These are phyloP conservation scores for Saprolegnia parasitica DNA, from an alignment of 352 stramenopile species.

Conservation along the genomic window DNA sequence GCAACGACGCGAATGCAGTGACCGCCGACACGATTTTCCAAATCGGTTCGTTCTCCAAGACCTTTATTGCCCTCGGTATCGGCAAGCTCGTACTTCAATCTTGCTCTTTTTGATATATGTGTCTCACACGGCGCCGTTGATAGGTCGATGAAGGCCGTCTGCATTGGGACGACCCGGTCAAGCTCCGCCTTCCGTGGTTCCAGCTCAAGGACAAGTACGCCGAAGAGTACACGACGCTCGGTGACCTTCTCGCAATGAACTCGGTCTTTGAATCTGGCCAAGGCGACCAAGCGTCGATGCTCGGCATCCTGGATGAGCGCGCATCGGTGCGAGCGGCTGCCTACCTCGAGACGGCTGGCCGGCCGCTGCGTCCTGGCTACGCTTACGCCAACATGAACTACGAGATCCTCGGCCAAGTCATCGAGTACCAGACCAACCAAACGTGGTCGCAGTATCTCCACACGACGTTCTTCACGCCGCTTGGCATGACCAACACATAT, in stretches of 20 bases:
- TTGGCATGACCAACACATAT: slow-evolving; percentile 60
- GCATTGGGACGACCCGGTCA: slow-evolving; percentile 51
- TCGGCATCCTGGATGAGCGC: slow-evolving; percentile 34
- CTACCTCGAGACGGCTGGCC: slow-evolving; percentile 36
- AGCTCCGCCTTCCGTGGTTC: slow-evolving; percentile 48
- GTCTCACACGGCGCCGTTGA: too few relatives aligned
- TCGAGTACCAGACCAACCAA: slow-evolving; percentile 42
- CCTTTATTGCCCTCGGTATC: slow-evolving; percentile 44
- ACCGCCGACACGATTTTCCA: slow-evolving; percentile 51
- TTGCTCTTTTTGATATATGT: too few relatives aligned
- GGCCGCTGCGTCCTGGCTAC: slow-evolving; percentile 45
- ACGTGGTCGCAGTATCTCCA: slow-evolving; percentile 52
- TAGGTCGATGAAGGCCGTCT: slow-evolving; percentile 51
- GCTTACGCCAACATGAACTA: slow-evolving; percentile 66
- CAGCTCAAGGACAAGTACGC: slow-evolving; percentile 57
- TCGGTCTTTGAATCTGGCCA: slow-evolving; percentile 30
- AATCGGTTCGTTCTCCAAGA: slow-evolving; percentile 66
- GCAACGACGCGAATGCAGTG: slow-evolving; percentile 32
- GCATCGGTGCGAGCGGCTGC: slow-evolving; percentile 32
- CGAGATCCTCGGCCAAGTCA: slow-evolving; percentile 52
- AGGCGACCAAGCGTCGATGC: slow-evolving; percentile 16
- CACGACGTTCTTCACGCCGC: slow-evolving; percentile 45
- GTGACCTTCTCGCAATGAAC: slow-evolving; percentile 58
- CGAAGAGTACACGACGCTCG: slow-evolving; percentile 46
- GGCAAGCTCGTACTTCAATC: slow-evolving; percentile 33